Conservation (phyloP, 768 basidiomycete genomes). For the Suillus sp. region DNA sequence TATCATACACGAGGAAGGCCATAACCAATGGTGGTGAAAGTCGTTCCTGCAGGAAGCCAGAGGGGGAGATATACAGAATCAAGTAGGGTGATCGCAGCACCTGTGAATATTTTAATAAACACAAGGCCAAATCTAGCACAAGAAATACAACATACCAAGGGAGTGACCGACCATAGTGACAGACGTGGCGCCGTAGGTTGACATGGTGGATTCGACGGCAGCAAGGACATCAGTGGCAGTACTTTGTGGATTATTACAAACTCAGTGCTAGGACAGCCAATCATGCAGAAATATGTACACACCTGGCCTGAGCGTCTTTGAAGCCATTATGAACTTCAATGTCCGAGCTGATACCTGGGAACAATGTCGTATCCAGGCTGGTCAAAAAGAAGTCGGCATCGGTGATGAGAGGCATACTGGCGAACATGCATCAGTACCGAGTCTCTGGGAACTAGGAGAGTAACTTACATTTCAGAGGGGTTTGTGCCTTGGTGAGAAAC, state of each 20-base stretch:
- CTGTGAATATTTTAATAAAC: constrained; percentile 15
- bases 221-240: constrained; percentile 43
- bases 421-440: neutral
- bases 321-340: constrained; percentile 54
- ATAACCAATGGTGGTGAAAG: constrained; percentile 35
- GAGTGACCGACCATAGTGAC: constrained; percentile 52
- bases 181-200: constrained; percentile 33
- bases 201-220: constrained; percentile 46
- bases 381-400: constrained; percentile 43
- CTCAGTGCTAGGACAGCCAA: neutral
- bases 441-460: neutral
- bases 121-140: neutral
- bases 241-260: constrained; percentile 23
- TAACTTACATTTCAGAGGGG: constrained; percentile 31
- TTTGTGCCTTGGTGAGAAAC: constrained; percentile 42
- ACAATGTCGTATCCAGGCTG: constrained; percentile 41
- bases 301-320: constrained; percentile 45
- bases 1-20: constrained; percentile 39
- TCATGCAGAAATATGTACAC: constrained; percentile 15
- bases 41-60: constrained; percentile 35
- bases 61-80: constrained; percentile 43
- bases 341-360: constrained; percentile 48
- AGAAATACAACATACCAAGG: constrained; percentile 28
- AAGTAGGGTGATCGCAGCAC: constrained; percentile 41
- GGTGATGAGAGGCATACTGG: constrained; percentile 40